Conservation (phyloP, 495 filamentous ascomycete genomes). For the Aspergillus sclerotioniger region DNA sequence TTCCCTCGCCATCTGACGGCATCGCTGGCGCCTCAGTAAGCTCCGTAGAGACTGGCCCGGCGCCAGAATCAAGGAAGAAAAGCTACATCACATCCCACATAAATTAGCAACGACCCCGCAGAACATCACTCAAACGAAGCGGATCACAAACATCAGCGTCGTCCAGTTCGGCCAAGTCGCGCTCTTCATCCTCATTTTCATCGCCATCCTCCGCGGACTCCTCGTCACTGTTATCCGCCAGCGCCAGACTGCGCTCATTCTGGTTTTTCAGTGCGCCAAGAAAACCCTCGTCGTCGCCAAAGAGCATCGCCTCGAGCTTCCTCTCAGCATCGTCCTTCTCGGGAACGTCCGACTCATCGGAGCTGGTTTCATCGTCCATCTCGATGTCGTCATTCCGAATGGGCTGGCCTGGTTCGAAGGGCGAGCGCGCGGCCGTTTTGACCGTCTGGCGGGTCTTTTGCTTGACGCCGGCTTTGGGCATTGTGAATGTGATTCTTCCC, state of each 20-base stretch:
- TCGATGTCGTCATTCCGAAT: constrained; percentile 28
- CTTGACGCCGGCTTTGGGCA: constrained; percentile 34
- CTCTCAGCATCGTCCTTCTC: constrained; percentile 79
- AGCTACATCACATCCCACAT: constrained; percentile 41
- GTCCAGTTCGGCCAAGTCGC: constrained; percentile 45
- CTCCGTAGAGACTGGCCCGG: constrained; percentile 45
- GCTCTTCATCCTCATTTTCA: constrained; percentile 28
- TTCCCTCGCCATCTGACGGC: constrained; percentile 25
- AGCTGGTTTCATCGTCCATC: constrained; percentile 18
- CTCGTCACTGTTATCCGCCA: constrained; percentile 32
- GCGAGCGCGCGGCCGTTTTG: constrained; percentile 23
- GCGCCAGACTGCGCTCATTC: constrained; percentile 34
- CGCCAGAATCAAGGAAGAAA: constrained; percentile 69
- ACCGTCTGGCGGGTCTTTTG: constrained; percentile 31
- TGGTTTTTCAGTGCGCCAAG: constrained; percentile 60
- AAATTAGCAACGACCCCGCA: constrained; percentile 23
- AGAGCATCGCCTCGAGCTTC: constrained; percentile 80
- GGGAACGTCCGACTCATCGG: constrained; percentile 42
- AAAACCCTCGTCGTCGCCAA: constrained; percentile 82
- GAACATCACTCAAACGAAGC: constrained; percentile 15
- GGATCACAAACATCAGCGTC: constrained; percentile 61
- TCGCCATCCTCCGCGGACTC: constrained; percentile 34
- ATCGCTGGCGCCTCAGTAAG: constrained; percentile 32
- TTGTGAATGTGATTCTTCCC: constrained; percentile 13
- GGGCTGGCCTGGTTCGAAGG: constrained; percentile 23